Percentiles rank a stretch among this genome's conserved stretches.
Conservation (phyloP, 2,329 filamentous ascomycete genomes). For the Clonostachys rhizophaga region DNA sequence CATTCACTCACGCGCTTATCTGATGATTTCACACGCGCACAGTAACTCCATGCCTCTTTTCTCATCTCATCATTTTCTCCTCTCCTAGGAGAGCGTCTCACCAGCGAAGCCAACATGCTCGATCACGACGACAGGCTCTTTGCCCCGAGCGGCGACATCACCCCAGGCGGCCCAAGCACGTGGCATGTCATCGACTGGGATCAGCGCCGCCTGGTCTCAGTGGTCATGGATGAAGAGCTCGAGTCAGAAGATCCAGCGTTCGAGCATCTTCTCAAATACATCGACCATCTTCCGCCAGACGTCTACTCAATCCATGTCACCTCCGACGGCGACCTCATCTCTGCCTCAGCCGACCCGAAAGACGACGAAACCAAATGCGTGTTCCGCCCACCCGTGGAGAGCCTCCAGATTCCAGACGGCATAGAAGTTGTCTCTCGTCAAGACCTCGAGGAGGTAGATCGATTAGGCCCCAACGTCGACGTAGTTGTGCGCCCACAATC, state of each 20-base stretch:
- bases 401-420: slow-evolving; percentile 7
- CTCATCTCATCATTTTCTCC: no score
- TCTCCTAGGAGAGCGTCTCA: no score
- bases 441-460: slow-evolving; percentile 16
- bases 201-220: slow-evolving; percentile 13
- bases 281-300: slow-evolving; percentile 8
- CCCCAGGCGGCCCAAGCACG: slow-evolving; percentile 10
- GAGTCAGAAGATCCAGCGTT: slow-evolving; percentile 10
- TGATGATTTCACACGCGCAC: no score
- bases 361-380: slow-evolving; percentile 16
- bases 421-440: slow-evolving; percentile 10
- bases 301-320: slow-evolving; percentile 13
- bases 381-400: slow-evolving; percentile 14
- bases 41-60: no score
- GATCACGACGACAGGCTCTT: neutral
- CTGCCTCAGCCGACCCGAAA: slow-evolving; percentile 10
- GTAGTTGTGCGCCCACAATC: slow-evolving; percentile 10
- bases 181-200: slow-evolving; percentile 15
- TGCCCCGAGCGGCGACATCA: neutral
- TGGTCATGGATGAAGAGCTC: slow-evolving; percentile 14
- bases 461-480: slow-evolving; percentile 16
- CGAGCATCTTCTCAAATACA: slow-evolving; percentile 10
- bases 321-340: slow-evolving; percentile 6
- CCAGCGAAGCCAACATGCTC: neutral
- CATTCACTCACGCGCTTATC: no score